A percentile compares a stretch with the other conserved stretches of the same genome.
Evolutionary conservation across 2,329 filamentous ascomycete species (phyloP).

Genomic region (Fusarium hostae): DNA sequence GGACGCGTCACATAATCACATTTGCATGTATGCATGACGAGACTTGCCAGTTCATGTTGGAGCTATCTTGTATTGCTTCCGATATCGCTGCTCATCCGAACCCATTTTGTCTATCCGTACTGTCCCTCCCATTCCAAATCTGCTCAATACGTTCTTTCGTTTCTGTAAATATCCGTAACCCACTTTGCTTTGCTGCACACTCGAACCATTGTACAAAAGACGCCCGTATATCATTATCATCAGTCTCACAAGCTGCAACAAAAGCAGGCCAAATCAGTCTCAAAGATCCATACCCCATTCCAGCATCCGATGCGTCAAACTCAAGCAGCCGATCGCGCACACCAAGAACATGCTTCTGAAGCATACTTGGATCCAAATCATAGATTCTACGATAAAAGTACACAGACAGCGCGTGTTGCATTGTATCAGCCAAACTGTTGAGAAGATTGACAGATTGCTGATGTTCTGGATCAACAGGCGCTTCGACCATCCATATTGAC

Average conservation of each 20-base stretch:
- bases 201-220: constrained; percentile 26
- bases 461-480: constrained; percentile 8
- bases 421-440: constrained; percentile 16
- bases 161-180: constrained; percentile 22
- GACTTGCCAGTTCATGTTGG: background rate
- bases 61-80: background rate
- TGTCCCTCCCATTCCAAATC: constrained; percentile 14
- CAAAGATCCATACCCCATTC: constrained; percentile 25
- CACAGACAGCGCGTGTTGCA: constrained; percentile 28
- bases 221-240: background rate
- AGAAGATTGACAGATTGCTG: constrained; percentile 14
- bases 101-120: background rate
- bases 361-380: constrained; percentile 17
- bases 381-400: constrained; percentile 34
- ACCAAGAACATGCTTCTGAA: constrained; percentile 20
- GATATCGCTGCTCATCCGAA: background rate
- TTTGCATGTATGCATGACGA: background rate
- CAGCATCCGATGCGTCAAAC: constrained; percentile 23
- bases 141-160: constrained; percentile 15
- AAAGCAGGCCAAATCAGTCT: constrained; percentile 33
- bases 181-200: constrained; percentile 5
- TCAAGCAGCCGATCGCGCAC: constrained; percentile 27
- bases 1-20: background rate
- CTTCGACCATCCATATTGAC: constrained; percentile 10
- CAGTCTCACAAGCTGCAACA: constrained; percentile 24